Evolutionary conservation across 2,329 filamentous ascomycete genomes (phyloP), one percentile per base, ranked within the genome.

Genomic region (Pezicula rhizophila): DNA sequence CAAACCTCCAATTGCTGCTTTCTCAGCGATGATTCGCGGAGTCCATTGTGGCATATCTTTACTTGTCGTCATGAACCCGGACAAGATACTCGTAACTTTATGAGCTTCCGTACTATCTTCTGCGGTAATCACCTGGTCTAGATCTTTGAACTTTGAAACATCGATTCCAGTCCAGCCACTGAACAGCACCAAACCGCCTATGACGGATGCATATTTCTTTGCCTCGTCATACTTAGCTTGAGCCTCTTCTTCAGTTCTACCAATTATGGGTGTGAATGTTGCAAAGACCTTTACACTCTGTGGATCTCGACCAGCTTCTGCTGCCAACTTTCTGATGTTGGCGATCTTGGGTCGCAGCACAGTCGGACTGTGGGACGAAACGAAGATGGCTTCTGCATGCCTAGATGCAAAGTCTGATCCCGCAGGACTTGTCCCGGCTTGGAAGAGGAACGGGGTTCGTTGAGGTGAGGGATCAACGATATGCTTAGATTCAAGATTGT

Each of bases 101-200:
- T 75, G 65, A 10, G 73, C 75, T 53, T 80, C 78, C 2, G 68
- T 66, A 0, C 77, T 78, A 52, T 82, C 76, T 2, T 70, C 74
- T 0, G 72, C 71, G 0, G 72, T 77, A 51, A 84, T 68, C 14
- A 78, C 76, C 53, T 82, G 71, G 51, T 83, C 80, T 0, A 81
- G 59, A 38, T 38, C 35, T 0, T 78, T 76, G 39, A 83, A 71
- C 56, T 71, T 70, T 4, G 74, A 78, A 14, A 85, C 67, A 60
- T 85, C 79, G 28, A 84, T 81, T 0, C 81, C 85, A 0, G 85
- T 88, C 84, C 84, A 89, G 1, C 84, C 84, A 23, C 83, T 82
- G 53, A 89, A 88, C 10, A 88, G 66, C 1, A 84, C 80, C 45
- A 87, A 62, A 0, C 83, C 84, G 1, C 85, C 85, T 51, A 84